Evolutionary conservation across 2,329 filamentous ascomycete genomes (phyloP), one percentile per base, ranked within the genome.

Genomic region (Ophiostoma pallidulum): DNA sequence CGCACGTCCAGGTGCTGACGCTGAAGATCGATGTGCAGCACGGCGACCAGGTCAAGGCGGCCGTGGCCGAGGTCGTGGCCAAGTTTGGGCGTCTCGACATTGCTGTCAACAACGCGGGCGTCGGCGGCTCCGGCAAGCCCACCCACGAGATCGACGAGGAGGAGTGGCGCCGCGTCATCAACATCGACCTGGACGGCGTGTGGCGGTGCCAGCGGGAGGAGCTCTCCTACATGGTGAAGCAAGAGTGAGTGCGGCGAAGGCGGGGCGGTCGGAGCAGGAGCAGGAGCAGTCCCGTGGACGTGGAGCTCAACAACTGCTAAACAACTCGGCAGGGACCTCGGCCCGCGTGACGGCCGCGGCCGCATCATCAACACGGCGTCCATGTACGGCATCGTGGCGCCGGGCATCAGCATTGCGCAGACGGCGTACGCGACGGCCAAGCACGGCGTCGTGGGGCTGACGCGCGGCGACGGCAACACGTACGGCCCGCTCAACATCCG

Each of bases 121-220:
- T 78, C 22, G 62, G 61, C 7, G 72, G 71, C 1, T 55, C 56
- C 1, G 59, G 66, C 24, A 59, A 56, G 14, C 59, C 60, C 2
- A 77, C 73, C 0, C 67, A 75, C 47, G 65, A 76, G 48, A 56
- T 68, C 35, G 59, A 62, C 1, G 63, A 71, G 42, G 63, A 64
- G 1, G 71, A 75, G 38, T 80, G 74, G 66, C 58, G 69, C 33
- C 63, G 65, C 6, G 64, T 79, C 1, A 54, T 79, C 3, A 66
- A 70, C 48, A 61, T 78, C 39, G 75, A 81, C 51, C 64, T 77
- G 19, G 70, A 70, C 37, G 77, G 76, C 4, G 70, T 80, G 0
- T 79, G 74, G 69, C 62, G 75, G 20, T 78, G 75, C 52, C 72
- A 79, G 55, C 64, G 67, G 43, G 75, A 73, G 35, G 65, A 80